Percentiles rank a stretch among this genome's conserved stretches.
Conservation (phyloP, 257 asterid genomes). For the Ligustrum vulgare region DNA sequence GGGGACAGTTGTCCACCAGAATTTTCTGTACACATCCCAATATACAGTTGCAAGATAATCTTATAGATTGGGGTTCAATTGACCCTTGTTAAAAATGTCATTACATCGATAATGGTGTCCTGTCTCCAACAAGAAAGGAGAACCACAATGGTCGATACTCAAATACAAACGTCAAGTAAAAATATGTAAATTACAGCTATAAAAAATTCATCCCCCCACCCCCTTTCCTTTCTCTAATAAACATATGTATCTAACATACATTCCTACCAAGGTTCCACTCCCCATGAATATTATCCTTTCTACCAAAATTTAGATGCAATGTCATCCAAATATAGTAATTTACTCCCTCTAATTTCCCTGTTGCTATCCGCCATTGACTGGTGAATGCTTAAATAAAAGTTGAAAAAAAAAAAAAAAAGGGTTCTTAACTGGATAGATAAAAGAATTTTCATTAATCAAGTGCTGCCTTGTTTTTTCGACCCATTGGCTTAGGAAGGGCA, state of each 20-base stretch:
- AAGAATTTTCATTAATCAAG: slow-evolving; percentile 1
- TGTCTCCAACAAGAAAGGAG: neutral
- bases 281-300: neutral
- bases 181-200: neutral
- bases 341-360: neutral
- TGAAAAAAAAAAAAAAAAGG: neutral
- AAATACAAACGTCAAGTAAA: neutral
- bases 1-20: too few relatives aligned
- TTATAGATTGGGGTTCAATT: neutral
- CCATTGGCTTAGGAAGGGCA: slow-evolving; percentile 52
- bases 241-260: neutral
- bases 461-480: slow-evolving; percentile 9
- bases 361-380: neutral
- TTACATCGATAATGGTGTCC: neutral
- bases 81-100: neutral
- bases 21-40: neutral
- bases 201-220: neutral
- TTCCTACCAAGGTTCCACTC: neutral
- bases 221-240: neutral
- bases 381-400: neutral
- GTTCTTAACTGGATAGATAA: neutral
- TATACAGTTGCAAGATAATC: neutral
- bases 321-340: neutral
- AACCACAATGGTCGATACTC: neutral
- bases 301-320: neutral